A percentile compares a stretch with the other conserved stretches of the same genome.
phyloP scores from a whole-genome alignment of 805 yeast species.

The Metschnikowia bowlesiae region DNA sequence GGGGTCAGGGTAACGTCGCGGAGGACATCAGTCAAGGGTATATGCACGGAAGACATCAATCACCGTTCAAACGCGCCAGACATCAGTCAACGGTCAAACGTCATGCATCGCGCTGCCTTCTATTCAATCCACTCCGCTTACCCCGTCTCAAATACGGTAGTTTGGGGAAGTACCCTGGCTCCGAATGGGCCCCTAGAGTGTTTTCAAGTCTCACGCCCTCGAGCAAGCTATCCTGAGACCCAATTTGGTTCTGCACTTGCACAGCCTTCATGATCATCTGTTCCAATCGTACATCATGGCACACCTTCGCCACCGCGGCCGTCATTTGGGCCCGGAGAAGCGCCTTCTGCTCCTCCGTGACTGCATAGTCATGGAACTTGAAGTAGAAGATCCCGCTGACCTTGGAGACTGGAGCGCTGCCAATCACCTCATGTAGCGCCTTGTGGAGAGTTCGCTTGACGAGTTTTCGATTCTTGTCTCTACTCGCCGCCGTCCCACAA shows the following conservation, averaged over 20 bases:
- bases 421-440: conserved; percentile 8
- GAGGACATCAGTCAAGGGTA: no score
- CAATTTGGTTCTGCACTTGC: conserved; percentile 3
- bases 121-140: neutral
- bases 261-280: neutral
- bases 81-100: no score
- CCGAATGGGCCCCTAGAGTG: conserved; percentile 8
- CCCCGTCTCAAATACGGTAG: conserved; percentile 10
- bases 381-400: conserved; percentile 16
- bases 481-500: conserved; percentile 28
- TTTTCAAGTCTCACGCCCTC: conserved; percentile 11
- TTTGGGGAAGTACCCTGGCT: conserved; percentile 17
- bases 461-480: conserved; percentile 30
- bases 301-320: conserved; percentile 10
- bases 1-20: no score
- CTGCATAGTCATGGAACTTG: conserved; percentile 8
- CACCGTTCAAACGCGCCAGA: no score
- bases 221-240: conserved; percentile 3
- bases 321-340: conserved; percentile 1
- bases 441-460: conserved; percentile 23
- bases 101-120: no score
- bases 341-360: conserved; percentile 2
- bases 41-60: no score
- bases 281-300: conserved; percentile 1
- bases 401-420: conserved; percentile 1